Evolutionary conservation across 2,329 filamentous ascomycete species (phyloP).

Genomic region (Xylariomycetidae sp.): DNA sequence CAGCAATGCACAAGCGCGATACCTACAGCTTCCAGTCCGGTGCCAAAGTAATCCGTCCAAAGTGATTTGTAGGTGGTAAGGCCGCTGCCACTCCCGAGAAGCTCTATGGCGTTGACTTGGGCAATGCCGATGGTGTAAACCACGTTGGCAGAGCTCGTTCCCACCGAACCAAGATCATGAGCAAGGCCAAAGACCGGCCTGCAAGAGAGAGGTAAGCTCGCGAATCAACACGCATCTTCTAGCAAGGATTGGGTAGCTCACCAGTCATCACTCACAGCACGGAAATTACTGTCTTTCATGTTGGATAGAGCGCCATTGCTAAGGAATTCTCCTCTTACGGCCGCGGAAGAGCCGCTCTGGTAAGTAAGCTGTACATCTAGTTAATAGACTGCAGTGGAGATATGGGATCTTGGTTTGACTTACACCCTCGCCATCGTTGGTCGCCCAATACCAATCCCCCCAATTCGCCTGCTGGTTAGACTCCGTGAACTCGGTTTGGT

Average conservation of each 20-base stretch:
- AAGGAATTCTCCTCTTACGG: conserved; percentile 63
- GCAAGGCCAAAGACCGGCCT: conserved; percentile 78
- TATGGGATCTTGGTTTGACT: too few relatives aligned
- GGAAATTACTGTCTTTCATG: conserved; percentile 56
- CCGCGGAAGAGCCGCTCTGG: conserved; percentile 61
- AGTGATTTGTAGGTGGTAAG: conserved; percentile 62
- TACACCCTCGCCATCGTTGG: conserved; percentile 44
- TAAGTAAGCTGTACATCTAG: conserved; percentile 61
- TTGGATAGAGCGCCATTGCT: conserved; percentile 57
- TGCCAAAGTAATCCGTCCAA: conserved; percentile 68
- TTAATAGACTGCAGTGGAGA: too few relatives aligned
- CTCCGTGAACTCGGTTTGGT: conserved; percentile 64
- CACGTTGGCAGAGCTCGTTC: conserved; percentile 31
- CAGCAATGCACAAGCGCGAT: conserved; percentile 3
- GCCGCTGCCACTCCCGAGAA: conserved; percentile 59
- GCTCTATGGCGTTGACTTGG: conserved; percentile 72
- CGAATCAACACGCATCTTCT: neutral
- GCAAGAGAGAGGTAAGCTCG: conserved; percentile 1
- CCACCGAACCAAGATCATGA: conserved; percentile 49
- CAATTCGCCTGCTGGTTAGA: conserved; percentile 67
- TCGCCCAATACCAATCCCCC: conserved; percentile 70
- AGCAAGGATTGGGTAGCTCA: conserved; percentile 2
- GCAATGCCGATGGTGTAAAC: conserved; percentile 73
- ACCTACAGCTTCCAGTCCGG: conserved; percentile 51
- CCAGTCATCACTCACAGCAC: conserved; percentile 60